Evolutionary conservation across 2,329 filamentous ascomycete genomes (phyloP).

Genomic region (Stagonosporopsis tanaceti): DNA sequence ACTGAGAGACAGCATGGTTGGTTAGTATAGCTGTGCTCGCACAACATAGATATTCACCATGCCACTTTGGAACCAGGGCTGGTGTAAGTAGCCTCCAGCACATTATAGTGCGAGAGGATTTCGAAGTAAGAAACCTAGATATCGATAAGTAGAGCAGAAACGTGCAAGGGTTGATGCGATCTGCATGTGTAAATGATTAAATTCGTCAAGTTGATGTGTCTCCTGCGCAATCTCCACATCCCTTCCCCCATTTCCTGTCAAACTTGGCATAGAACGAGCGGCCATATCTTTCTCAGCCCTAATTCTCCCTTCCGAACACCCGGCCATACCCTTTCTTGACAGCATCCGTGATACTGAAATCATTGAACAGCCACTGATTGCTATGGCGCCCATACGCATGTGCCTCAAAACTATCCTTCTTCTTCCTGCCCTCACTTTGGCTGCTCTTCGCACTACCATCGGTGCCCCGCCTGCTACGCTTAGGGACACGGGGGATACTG

Average conservation of each 20-base stretch:
- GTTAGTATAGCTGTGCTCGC: background rate
- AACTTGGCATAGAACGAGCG: background rate
- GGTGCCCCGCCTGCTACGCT: slow-evolving; percentile 29
- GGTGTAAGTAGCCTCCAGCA: no score
- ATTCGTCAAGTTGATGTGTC: background rate
- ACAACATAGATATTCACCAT: background rate
- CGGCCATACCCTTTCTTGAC: slow-evolving; percentile 42
- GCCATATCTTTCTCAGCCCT: background rate
- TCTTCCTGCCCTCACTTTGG: slow-evolving; percentile 25
- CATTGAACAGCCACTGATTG: slow-evolving; percentile 51
- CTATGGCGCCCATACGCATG: slow-evolving; percentile 48
- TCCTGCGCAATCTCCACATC: background rate
- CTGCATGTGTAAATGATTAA: background rate
- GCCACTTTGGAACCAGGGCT: no score
- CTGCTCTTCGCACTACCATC: slow-evolving; percentile 20
- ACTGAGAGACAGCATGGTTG: background rate
- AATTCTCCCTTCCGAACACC: slow-evolving; percentile 34
- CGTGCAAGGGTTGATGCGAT: background rate
- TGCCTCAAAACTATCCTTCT: slow-evolving; percentile 32
- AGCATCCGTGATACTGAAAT: slow-evolving; percentile 46
- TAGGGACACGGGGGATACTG: slow-evolving; percentile 36
- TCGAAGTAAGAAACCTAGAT: background rate
- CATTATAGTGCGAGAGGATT: no score
- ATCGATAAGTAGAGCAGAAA: background rate
- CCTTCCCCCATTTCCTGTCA: background rate